A percentile compares a stretch with the other conserved stretches of the same genome.
These are phyloP conservation scores for Thymus mandschuricus DNA, from an alignment of 257 asterid genomes.

Conservation along the genomic window DNA sequence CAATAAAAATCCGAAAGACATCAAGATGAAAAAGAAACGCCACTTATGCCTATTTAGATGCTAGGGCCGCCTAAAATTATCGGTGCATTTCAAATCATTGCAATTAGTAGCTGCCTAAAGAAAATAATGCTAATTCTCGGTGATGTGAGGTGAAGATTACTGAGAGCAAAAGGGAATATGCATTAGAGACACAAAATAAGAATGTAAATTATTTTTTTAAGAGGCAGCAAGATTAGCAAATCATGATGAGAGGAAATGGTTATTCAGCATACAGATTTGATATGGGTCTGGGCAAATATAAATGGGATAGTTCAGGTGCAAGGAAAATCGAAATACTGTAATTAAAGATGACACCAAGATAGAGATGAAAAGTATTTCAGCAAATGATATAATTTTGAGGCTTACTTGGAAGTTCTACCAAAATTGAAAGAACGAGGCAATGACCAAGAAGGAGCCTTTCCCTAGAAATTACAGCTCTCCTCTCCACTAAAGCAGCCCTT, in stretches of 20 bases:
- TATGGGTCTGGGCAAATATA: neutral
- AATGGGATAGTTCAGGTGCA: neutral
- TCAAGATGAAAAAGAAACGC: neutral
- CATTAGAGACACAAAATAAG: neutral
- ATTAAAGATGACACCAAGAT: conserved; percentile 13
- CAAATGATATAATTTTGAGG: conserved; percentile 25
- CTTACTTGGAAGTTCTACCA: conserved; percentile 86
- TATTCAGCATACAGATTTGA: conserved; percentile 10
- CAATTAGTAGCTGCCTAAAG: neutral
- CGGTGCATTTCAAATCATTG: neutral
- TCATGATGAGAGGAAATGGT: neutral
- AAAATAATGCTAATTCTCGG: neutral
- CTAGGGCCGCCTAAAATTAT: neutral
- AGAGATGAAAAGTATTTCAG: conserved; percentile 23
- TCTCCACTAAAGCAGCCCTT: conserved; percentile 85
- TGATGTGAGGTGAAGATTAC: conserved; percentile 1
- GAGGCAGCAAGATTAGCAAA: conserved; percentile 10
- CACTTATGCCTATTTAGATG: neutral
- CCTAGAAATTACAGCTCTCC: conserved; percentile 87
- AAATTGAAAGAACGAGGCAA: conserved; percentile 86
- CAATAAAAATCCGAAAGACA: neutral
- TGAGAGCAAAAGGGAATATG: conserved; percentile 15
- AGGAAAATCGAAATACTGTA: neutral
- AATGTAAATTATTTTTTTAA: neutral
- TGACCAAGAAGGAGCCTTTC: conserved; percentile 95